These are phyloP conservation scores for Colletotrichum melonis DNA, from an alignment of 2,329 filamentous ascomycete species.

Conservation along the genomic window DNA sequence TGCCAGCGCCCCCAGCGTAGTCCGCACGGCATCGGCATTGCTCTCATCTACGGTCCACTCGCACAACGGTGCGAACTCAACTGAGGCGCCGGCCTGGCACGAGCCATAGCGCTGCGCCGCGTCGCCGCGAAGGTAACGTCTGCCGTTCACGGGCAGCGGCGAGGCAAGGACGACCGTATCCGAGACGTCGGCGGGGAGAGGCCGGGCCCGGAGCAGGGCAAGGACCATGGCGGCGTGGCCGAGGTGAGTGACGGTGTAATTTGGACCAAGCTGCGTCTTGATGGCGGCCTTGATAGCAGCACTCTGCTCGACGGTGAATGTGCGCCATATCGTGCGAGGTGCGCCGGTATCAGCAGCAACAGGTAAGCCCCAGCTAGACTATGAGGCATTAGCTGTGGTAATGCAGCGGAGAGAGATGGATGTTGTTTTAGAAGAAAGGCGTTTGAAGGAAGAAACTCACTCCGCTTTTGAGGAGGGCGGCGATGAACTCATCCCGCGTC, in stretches of 20 bases:
- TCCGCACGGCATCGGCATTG: background rate
- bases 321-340: background rate
- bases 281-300: background rate
- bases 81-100: background rate
- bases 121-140: background rate
- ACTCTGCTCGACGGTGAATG: background rate
- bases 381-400: background rate
- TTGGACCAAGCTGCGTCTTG: background rate
- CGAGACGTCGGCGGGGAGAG: background rate
- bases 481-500: background rate
- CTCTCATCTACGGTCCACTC: background rate
- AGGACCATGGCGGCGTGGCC: constrained; percentile 5
- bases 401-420: background rate
- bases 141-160: background rate
- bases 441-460: background rate
- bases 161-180: background rate
- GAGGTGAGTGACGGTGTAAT: constrained; percentile 7
- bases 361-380: background rate
- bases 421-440: too few relatives aligned
- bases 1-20: background rate
- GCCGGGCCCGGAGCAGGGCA: background rate
- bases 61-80: background rate
- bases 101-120: background rate
- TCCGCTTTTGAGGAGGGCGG: background rate
- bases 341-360: background rate